Base-by-base conservation (phyloP, 176 grass and related monocot species). In the Miscanthus lutarioriparius region DNA sequence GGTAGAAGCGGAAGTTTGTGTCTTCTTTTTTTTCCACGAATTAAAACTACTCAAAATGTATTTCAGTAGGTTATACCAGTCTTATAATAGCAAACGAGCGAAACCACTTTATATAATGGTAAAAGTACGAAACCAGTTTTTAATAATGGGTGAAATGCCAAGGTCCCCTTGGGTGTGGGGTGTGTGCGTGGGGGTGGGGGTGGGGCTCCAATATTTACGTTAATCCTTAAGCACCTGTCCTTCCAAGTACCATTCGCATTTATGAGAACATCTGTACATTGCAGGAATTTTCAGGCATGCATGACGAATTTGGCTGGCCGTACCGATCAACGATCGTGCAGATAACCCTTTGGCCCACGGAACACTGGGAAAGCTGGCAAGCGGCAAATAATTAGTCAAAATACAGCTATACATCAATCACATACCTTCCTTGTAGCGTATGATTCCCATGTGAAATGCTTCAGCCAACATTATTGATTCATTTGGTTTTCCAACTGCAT, bases 281-380 rank as follows among this genome's bases (percentile, higher is more conserved):
- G 44, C 43, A 33, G 44, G 72, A 74, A 74, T 51, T 74, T 51
- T 20, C 26, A 51, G 44, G 10, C 72, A 74, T 0, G 16, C 8
- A 33, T 20, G 72, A 51, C 44, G 41, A 74, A 72, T 72, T 72
- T 47, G 4, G 70, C 70, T 45, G 70, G n/a, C 23, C 70, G 70
- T 45, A 8, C 23, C 25, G 23, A 72, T 26, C 11, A 7, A 26
- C 4, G 58, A 62, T 64, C 26, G 30, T 64, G 62, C 2, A 10
- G 62, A 64, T 30, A 64, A 6, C 11, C 26, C 0, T 64, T 64
- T 64, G 62, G 38, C 0, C 11, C n/a, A 68, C 33, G 33, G 65
- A 10, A 37, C 8, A 10, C 32, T 2, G 3, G 66, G 8, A 38
- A 38, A 33, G 66, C 3, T 4, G 25, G 12, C n/a, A 72, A 25